Conservation (phyloP, 2,329 filamentous ascomycete species). For the Phaeosphaeriaceae sp. region DNA sequence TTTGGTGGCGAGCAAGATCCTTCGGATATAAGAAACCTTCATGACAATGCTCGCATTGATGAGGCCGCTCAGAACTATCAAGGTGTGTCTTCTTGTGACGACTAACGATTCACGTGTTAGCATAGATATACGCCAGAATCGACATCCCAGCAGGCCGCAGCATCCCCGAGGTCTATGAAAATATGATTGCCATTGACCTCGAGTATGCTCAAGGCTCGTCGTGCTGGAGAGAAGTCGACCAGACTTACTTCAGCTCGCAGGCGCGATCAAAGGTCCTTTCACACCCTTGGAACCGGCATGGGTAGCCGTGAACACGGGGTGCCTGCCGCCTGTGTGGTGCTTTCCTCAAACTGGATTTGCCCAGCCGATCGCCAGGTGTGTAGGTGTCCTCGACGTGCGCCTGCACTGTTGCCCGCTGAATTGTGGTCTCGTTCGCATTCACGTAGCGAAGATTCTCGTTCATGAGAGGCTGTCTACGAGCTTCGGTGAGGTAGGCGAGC, state of each 20-base stretch:
- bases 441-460: slow-evolving; percentile 20
- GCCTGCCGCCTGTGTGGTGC: slow-evolving; percentile 30
- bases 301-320: slow-evolving; percentile 33
- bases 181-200: background rate
- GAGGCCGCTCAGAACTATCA: slow-evolving; percentile 32
- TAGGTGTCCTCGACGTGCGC: slow-evolving; percentile 38
- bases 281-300: slow-evolving; percentile 31
- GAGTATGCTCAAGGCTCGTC: slow-evolving; percentile 1
- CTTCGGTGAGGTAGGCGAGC: slow-evolving; percentile 8
- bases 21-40: slow-evolving; percentile 46
- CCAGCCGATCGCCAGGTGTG: slow-evolving; percentile 36
- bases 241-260: slow-evolving; percentile 46
- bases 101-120: slow-evolving; percentile 23
- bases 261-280: slow-evolving; percentile 37
- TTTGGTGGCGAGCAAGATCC: slow-evolving; percentile 39
- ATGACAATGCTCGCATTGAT: slow-evolving; percentile 39
- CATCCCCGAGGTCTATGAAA: background rate
- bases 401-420: slow-evolving; percentile 34
- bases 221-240: slow-evolving; percentile 1
- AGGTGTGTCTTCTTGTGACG: slow-evolving; percentile 44
- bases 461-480: slow-evolving; percentile 11
- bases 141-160: background rate
- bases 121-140: background rate
- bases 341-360: slow-evolving; percentile 7
- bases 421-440: slow-evolving; percentile 35